Conservation (phyloP, 331 rosid genomes). For the Quercus tomentella region DNA sequence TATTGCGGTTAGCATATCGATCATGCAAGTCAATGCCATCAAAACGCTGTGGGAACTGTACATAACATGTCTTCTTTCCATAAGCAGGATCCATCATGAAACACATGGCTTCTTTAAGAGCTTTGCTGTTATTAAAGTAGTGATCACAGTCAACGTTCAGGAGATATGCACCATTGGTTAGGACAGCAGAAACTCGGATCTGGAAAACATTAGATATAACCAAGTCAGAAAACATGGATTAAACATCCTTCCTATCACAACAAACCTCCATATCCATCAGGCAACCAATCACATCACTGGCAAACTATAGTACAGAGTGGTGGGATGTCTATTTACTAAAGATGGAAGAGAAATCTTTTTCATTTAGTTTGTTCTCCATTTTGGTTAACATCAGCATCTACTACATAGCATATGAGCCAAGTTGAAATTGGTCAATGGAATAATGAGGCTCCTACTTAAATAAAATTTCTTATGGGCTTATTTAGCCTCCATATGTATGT, state of each 20-base stretch:
- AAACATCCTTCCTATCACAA: conserved; percentile 10
- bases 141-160: conserved; percentile 98
- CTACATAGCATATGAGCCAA: too few species aligned
- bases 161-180: conserved; percentile 96
- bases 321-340: neutral
- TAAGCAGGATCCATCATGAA: conserved; percentile 96
- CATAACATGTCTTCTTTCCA: conserved; percentile 97
- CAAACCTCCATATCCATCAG: neutral
- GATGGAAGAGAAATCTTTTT: neutral
- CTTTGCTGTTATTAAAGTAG: conserved; percentile 97
- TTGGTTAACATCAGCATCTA: too few species aligned
- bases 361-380: too few species aligned
- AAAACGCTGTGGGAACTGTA: conserved; percentile 97
- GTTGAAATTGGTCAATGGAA: too few species aligned
- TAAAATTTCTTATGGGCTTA: too few species aligned
- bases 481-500: too few species aligned
- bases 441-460: too few species aligned
- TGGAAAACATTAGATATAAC: conserved; percentile 31
- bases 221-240: conserved; percentile 18
- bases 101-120: conserved; percentile 99
- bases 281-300: neutral
- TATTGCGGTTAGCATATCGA: conserved; percentile 99
- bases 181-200: conserved; percentile 99
- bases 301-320: neutral
- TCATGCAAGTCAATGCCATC: conserved; percentile 97